Percentiles rank a stretch among this genome's conserved stretches.
These are phyloP conservation scores for Malassezia nana DNA, from an alignment of 1,284 basidiomycete species.

Conservation along the genomic window DNA sequence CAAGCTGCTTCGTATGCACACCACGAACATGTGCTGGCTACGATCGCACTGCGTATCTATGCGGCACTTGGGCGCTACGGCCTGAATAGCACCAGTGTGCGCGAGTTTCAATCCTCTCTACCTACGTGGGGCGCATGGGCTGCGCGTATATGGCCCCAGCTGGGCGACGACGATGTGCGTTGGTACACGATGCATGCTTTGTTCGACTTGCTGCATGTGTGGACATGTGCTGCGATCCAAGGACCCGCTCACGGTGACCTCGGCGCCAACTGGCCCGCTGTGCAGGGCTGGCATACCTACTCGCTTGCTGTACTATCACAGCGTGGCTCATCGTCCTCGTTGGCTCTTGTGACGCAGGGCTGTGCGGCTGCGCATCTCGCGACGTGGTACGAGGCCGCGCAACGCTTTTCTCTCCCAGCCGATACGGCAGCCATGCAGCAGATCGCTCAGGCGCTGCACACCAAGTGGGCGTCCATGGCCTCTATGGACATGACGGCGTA, in stretches of 20 bases:
- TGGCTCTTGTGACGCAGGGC: background rate
- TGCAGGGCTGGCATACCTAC: conserved; percentile 4
- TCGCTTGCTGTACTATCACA: background rate
- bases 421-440: background rate
- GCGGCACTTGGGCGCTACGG: conserved; percentile 65
- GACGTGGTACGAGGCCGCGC: background rate
- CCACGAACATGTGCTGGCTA: conserved; percentile 51
- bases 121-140: conserved; percentile 24
- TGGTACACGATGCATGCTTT: background rate
- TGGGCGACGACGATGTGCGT: background rate
- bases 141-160: background rate
- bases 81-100: conserved; percentile 58
- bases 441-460: background rate
- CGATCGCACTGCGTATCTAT: conserved; percentile 61
- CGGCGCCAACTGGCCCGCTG: conserved; percentile 11
- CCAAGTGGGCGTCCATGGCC: background rate
- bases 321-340: background rate
- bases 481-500: background rate
- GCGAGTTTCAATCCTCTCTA: conserved; percentile 39
- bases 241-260: conserved; percentile 15
- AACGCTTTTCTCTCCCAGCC: background rate
- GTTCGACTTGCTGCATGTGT: conserved; percentile 3
- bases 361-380: conserved; percentile 6
- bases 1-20: background rate
- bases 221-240: conserved; percentile 16